phyloP scores from a whole-genome alignment of 2,329 filamentous ascomycete genomes.

The Cordyceps fumosorosea region DNA sequence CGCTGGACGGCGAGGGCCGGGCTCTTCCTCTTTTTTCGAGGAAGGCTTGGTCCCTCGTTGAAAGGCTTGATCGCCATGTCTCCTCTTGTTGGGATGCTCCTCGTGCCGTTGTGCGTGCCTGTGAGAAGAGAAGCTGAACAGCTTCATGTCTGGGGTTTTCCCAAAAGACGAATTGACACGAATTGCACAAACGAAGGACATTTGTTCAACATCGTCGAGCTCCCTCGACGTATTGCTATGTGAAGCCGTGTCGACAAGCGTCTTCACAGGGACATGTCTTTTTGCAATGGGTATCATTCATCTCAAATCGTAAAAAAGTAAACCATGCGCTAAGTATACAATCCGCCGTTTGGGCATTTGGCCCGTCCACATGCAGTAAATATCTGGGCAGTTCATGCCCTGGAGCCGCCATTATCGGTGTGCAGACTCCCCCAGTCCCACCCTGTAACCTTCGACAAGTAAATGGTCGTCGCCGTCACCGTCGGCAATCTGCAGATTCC shows the following conservation, averaged over 20 bases:
- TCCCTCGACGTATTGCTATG: too few species aligned
- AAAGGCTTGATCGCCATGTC: slow-evolving; percentile 78
- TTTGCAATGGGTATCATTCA: slow-evolving; percentile 11
- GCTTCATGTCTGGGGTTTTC: background rate
- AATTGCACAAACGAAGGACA: background rate
- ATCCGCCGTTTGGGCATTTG: background rate
- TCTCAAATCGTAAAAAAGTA: slow-evolving; percentile 6
- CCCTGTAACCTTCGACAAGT: slow-evolving; percentile 45
- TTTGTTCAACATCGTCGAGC: background rate
- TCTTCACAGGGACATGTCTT: background rate
- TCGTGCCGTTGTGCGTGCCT: slow-evolving; percentile 22
- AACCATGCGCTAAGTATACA: background rate
- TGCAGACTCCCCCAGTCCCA: slow-evolving; percentile 24
- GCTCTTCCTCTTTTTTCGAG: slow-evolving; percentile 23
- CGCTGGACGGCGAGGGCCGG: slow-evolving; percentile 54
- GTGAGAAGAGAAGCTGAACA: background rate
- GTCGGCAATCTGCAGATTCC: slow-evolving; percentile 6
- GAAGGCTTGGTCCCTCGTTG: slow-evolving; percentile 45
- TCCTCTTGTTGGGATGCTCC: slow-evolving; percentile 25
- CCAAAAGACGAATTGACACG: background rate
- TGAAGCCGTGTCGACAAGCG: background rate
- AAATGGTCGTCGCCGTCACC: slow-evolving; percentile 31
- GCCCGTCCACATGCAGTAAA: background rate
- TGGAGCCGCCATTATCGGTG: background rate
- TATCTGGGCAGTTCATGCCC: background rate